phyloP scores from a whole-genome alignment of 768 basidiomycete species.

The Tylopilus cervinicoccineus region DNA sequence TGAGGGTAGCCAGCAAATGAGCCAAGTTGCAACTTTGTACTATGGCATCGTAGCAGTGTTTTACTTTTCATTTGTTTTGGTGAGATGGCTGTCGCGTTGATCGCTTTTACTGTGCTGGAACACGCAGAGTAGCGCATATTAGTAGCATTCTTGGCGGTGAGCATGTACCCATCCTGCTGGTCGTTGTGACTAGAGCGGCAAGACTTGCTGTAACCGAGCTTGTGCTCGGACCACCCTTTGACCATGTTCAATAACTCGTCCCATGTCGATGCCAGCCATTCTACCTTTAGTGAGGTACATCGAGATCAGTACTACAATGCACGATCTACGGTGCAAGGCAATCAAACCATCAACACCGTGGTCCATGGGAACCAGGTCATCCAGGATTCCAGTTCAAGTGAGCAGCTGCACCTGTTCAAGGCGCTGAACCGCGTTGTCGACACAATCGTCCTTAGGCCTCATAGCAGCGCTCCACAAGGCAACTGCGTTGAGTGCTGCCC shows the following conservation, averaged over 20 bases:
- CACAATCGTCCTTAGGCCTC: constrained; percentile 1
- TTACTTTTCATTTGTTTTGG: constrained; percentile 7
- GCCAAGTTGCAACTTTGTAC: not conserved
- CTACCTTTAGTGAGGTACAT: constrained; percentile 16
- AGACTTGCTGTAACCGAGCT: no score
- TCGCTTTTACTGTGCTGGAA: constrained; percentile 1
- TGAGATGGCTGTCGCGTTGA: constrained; percentile 5
- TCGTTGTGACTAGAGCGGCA: no score
- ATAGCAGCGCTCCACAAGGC: constrained; percentile 13
- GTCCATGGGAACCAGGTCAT: constrained; percentile 19
- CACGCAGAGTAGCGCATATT: constrained; percentile 1
- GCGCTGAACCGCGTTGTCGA: no score
- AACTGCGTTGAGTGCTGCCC: constrained; percentile 17
- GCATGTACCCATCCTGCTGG: no score
- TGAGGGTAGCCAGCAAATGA: constrained; percentile 17
- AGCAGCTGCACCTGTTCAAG: no score
- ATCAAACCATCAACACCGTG: constrained; percentile 14
- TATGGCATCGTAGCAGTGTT: not conserved
- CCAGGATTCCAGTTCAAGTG: constrained; percentile 11
- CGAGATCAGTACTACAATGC: constrained; percentile 12
- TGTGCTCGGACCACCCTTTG: no score
- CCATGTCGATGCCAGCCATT: constrained; percentile 10
- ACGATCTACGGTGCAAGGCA: constrained; percentile 13
- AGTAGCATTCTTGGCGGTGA: constrained; percentile 5
- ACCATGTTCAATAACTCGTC: constrained; percentile 17